These are phyloP conservation scores for Heliocybe sulcata DNA, from an alignment of 1,284 basidiomycete genomes.

Conservation along the genomic window DNA sequence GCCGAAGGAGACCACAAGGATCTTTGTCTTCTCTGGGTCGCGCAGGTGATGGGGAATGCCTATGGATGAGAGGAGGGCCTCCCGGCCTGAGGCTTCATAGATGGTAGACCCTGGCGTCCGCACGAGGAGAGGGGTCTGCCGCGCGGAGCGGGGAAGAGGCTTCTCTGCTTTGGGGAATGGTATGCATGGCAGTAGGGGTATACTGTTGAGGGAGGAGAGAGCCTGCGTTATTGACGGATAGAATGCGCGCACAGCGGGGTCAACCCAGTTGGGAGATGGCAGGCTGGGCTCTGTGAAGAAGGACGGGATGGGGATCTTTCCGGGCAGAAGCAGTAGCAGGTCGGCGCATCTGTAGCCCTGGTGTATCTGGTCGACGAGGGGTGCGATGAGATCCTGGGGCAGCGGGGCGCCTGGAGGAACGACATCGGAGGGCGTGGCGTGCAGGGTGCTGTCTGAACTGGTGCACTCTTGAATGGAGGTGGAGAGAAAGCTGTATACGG, in stretches of 20 bases:
- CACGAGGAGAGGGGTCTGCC: constrained; percentile 60
- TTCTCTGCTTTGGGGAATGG: constrained; percentile 25
- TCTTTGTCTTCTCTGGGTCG: constrained; percentile 39
- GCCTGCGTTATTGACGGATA: constrained; percentile 33
- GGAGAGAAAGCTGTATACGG: constrained; percentile 71
- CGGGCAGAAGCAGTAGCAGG: constrained; percentile 62
- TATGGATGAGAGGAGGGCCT: constrained; percentile 42
- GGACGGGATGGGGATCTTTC: constrained; percentile 68
- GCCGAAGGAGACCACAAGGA: constrained; percentile 73
- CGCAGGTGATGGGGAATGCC: constrained; percentile 50
- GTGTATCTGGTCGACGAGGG: constrained; percentile 55
- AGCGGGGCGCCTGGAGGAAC: constrained; percentile 46
- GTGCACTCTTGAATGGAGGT: constrained; percentile 17
- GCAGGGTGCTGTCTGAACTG: constrained; percentile 16
- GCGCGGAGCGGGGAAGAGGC: constrained; percentile 32
- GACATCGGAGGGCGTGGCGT: constrained; percentile 9
- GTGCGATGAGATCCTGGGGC: constrained; percentile 36
- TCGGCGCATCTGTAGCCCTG: constrained; percentile 68
- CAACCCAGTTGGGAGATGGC: constrained; percentile 60
- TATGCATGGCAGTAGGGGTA: constrained; percentile 27
- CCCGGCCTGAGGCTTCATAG: constrained; percentile 46
- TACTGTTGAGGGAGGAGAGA: constrained; percentile 22
- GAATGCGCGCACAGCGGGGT: constrained; percentile 36
- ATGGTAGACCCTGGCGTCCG: constrained; percentile 37
- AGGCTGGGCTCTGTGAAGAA: constrained; percentile 45